phyloP scores from a whole-genome alignment of 2,329 filamentous ascomycete species.

The Ceratocystis alfenasii region DNA sequence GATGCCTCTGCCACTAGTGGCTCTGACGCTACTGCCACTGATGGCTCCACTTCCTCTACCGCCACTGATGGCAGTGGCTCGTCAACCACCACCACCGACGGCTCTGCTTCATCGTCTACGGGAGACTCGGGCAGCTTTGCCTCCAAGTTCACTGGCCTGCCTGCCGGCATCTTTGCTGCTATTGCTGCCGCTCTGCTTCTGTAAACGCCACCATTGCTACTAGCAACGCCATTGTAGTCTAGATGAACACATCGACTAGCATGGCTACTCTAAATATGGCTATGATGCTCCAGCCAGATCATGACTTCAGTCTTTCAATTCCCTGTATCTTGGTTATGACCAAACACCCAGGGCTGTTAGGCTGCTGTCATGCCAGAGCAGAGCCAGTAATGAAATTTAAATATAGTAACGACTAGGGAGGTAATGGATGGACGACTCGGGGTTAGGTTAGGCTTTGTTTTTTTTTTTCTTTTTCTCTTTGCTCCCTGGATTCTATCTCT shows the following conservation, averaged over 20 bases:
- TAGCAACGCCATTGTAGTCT: not conserved
- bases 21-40: slow-evolving; percentile 27
- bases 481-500: not conserved
- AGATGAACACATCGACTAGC: not conserved
- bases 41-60: not conserved
- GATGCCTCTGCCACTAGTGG: slow-evolving; percentile 26
- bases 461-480: not conserved
- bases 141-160: slow-evolving; percentile 36
- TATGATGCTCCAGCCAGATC: not conserved
- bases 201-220: slow-evolving; percentile 28
- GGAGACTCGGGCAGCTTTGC: slow-evolving; percentile 26
- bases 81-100: slow-evolving; percentile 25
- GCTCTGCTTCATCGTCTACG: slow-evolving; percentile 25
- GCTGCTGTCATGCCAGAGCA: not conserved
- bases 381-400: slow-evolving; percentile 13
- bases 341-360: not conserved
- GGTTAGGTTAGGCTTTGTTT: not conserved
- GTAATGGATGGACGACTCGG: slow-evolving; percentile 14
- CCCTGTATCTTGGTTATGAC: slow-evolving; percentile 9
- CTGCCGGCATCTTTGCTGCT: slow-evolving; percentile 36
- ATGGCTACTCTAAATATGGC: not conserved
- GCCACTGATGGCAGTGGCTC: slow-evolving; percentile 19
- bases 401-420: slow-evolving; percentile 17
- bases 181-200: slow-evolving; percentile 40
- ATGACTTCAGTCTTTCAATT: too few relatives aligned